Conservation (phyloP, 75 land plant genomes). For the Ceratopteris richardii region DNA sequence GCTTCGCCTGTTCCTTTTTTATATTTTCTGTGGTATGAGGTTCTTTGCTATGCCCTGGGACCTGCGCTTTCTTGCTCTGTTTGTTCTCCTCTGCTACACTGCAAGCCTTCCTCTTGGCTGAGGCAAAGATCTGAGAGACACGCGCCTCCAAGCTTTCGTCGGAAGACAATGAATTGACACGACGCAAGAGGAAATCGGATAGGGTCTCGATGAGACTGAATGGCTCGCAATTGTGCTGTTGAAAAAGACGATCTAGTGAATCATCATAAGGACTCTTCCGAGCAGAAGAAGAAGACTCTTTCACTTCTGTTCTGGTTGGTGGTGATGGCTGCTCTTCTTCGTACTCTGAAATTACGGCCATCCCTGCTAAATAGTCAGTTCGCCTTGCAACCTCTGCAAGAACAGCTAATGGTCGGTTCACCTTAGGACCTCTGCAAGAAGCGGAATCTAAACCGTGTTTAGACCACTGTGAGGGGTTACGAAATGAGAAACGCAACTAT, state of each 20-base stretch:
- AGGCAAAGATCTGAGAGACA: slow-evolving; percentile 9
- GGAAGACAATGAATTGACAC: slow-evolving; percentile 17
- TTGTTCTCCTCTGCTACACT: slow-evolving; percentile 9
- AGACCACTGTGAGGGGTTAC: too few relatives aligned
- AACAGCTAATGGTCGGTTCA: too few relatives aligned
- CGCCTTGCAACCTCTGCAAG: too few relatives aligned
- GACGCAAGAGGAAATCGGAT: slow-evolving; percentile 38
- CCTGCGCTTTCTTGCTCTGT: slow-evolving; percentile 5
- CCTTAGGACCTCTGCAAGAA: too few relatives aligned
- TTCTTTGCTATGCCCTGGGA: too few relatives aligned
- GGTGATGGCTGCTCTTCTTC: not conserved
- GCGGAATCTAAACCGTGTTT: too few relatives aligned
- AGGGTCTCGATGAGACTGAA: slow-evolving; percentile 43
- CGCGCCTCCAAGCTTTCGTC: slow-evolving; percentile 6
- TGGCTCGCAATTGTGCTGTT: slow-evolving; percentile 20
- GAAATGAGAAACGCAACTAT: too few relatives aligned
- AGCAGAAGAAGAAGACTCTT: not conserved
- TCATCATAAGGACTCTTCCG: slow-evolving; percentile 12
- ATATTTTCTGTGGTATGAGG: too few relatives aligned
- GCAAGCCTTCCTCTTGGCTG: slow-evolving; percentile 16
- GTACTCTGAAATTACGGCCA: slow-evolving; percentile 51
- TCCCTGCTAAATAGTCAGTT: too few relatives aligned
- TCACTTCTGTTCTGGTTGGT: slow-evolving; percentile 8
- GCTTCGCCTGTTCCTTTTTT: too few relatives aligned
- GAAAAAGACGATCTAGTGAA: not conserved